phyloP scores from a whole-genome alignment of 1,284 basidiomycete genomes.

The Naganishia albida region DNA sequence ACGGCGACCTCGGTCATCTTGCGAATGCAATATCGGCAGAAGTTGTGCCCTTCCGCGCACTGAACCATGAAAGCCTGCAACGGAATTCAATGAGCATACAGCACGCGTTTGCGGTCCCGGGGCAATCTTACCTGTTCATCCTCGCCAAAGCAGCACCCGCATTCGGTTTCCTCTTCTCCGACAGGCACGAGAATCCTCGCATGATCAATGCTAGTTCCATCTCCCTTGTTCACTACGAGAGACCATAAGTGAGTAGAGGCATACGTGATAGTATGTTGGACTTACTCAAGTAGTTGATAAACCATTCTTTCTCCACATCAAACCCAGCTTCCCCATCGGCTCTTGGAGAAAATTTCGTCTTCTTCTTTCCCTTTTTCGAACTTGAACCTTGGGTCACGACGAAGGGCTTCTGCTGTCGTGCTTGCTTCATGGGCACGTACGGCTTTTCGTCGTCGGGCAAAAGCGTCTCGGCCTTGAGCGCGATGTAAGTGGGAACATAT shows the following conservation, averaged over 20 bases:
- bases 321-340: constrained; percentile 56
- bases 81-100: constrained; percentile 1
- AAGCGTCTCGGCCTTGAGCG: constrained; percentile 39
- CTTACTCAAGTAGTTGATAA: constrained; percentile 36
- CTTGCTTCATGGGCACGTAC: constrained; percentile 15
- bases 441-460: constrained; percentile 37
- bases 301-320: constrained; percentile 59
- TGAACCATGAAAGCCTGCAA: constrained; percentile 74
- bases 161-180: constrained; percentile 54
- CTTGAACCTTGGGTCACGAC: constrained; percentile 32
- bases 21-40: constrained; percentile 65
- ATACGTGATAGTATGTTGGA: constrained; percentile 39
- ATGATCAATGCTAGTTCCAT: constrained; percentile 32
- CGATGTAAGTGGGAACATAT: constrained; percentile 39
- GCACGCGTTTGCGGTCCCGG: neutral
- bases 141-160: constrained; percentile 75
- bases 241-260: constrained; percentile 42
- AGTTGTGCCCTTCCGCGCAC: constrained; percentile 77
- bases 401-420: constrained; percentile 42
- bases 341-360: constrained; percentile 32
- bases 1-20: constrained; percentile 51
- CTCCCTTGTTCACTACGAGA: constrained; percentile 42
- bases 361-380: constrained; percentile 53
- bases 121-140: constrained; percentile 66
- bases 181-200: constrained; percentile 21